Evolutionary conservation across 2,329 filamentous ascomycete species (phyloP).

Genomic region (Neofusicoccum kwambonambiense): DNA sequence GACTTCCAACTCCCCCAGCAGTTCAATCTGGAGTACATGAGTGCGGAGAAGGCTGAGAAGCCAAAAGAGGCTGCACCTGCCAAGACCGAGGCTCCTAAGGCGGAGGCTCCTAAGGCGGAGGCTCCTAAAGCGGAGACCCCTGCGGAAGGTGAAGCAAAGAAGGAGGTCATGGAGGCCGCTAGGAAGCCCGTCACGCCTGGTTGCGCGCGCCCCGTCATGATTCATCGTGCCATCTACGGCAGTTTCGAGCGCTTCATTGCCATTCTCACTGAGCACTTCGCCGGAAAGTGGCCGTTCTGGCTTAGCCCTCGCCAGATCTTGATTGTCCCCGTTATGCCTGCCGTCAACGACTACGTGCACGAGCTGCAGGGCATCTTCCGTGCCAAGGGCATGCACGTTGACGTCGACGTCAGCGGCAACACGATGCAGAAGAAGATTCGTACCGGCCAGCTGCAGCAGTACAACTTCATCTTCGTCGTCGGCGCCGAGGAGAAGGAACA

Average conservation of each 20-base stretch:
- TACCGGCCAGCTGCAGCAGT: constrained; percentile 74
- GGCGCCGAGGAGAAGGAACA: constrained; percentile 61
- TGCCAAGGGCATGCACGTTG: constrained; percentile 66
- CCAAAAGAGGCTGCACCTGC: constrained; percentile 32
- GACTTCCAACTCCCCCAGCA: constrained; percentile 84
- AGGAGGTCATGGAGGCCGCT: constrained; percentile 34
- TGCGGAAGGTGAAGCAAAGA: constrained; percentile 29
- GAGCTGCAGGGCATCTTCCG: constrained; percentile 71
- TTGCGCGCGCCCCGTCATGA: constrained; percentile 80
- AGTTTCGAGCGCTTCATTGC: constrained; percentile 69
- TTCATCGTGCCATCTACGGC: constrained; percentile 77
- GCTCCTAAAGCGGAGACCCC: constrained; percentile 12
- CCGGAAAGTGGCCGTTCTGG: constrained; percentile 88
- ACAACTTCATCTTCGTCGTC: constrained; percentile 79
- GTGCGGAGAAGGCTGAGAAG: constrained; percentile 65
- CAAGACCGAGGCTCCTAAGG: constrained; percentile 20
- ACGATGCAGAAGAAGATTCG: constrained; percentile 90
- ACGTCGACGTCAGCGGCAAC: constrained; percentile 71
- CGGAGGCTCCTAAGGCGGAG: background rate
- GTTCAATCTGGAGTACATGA: constrained; percentile 85
- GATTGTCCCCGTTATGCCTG: constrained; percentile 74
- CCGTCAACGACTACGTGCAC: constrained; percentile 68
- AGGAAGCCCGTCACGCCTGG: constrained; percentile 60
- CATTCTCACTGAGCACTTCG: constrained; percentile 81
- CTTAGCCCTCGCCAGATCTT: constrained; percentile 78